These are phyloP conservation scores for Cercis canadensis DNA, from an alignment of 306 rosid genomes.

Conservation along the genomic window DNA sequence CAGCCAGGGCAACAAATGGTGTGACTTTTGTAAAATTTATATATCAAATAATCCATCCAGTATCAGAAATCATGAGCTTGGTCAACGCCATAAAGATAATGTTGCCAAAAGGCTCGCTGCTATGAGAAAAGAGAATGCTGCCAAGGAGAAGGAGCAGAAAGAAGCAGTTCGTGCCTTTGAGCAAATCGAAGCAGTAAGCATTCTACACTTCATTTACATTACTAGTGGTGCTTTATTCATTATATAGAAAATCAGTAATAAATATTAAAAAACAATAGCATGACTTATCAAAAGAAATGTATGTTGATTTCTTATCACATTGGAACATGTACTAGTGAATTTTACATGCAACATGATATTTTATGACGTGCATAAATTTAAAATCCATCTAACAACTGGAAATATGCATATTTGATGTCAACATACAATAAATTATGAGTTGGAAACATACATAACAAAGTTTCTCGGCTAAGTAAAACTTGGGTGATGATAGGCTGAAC, in stretches of 20 bases:
- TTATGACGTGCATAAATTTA: not conserved
- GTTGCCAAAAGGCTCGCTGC: slow-evolving; percentile 82
- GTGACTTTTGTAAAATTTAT: slow-evolving; percentile 92
- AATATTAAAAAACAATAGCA: not conserved
- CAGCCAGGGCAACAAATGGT: slow-evolving; percentile 99
- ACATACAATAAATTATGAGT: not conserved
- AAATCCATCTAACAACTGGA: not conserved
- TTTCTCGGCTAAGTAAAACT: slow-evolving; percentile 8
- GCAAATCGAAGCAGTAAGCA: slow-evolving; percentile 92
- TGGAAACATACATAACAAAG: not conserved
- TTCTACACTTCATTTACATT: slow-evolving; percentile 1
- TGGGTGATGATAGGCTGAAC: not conserved
- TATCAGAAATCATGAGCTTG: slow-evolving; percentile 93
- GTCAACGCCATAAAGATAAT: slow-evolving; percentile 86
- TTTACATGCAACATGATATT: not conserved
- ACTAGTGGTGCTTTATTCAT: not conserved
- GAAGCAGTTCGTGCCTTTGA: slow-evolving; percentile 70
- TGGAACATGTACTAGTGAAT: not conserved
- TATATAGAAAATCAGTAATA: not conserved
- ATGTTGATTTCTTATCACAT: not conserved
- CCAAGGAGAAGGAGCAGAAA: slow-evolving; percentile 86
- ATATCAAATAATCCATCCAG: slow-evolving; percentile 86
- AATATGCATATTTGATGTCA: not conserved
- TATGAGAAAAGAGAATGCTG: slow-evolving; percentile 86
- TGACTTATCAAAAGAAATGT: not conserved